These are phyloP conservation scores for Allomyces arbusculus DNA, from an alignment of 192 early-diverging fungal species.

Conservation along the genomic window DNA sequence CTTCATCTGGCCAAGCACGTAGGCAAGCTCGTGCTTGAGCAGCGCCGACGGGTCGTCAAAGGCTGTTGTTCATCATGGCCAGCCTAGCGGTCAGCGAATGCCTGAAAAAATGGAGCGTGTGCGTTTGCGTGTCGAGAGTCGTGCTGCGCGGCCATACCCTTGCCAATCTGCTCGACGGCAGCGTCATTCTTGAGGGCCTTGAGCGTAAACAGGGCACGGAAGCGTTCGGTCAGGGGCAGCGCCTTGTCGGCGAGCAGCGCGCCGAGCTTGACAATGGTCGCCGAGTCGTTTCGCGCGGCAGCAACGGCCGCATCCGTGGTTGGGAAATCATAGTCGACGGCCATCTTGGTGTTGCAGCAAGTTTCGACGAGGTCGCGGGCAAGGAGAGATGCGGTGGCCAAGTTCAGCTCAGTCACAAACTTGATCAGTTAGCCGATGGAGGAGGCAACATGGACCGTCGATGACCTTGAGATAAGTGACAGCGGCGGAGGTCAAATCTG, in stretches of 20 bases:
- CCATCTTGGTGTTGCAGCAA: background rate
- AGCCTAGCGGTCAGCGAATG: background rate
- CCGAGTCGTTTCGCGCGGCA: background rate
- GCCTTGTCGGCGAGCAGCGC: background rate
- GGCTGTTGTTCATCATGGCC: conserved; percentile 14
- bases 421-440: no score
- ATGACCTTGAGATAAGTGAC: no score
- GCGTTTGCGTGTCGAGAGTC: background rate
- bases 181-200: conserved; percentile 53
- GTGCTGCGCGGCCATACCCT: conserved; percentile 20
- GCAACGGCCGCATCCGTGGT: background rate
- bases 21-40: conserved; percentile 89
- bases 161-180: conserved; percentile 63
- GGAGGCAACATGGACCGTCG: no score
- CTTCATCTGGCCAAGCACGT: conserved; percentile 88
- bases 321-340: background rate
- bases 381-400: no score
- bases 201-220: conserved; percentile 82
- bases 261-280: background rate
- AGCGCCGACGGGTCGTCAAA: conserved; percentile 67
- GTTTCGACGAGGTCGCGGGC: no score
- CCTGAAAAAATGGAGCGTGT: background rate
- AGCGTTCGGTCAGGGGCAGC: conserved; percentile 58
- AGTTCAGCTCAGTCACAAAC: no score
- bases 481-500: no score